Evolutionary conservation across 1,139 yeast species (phyloP), one percentile per base, ranked within the genome.

Genomic region (Wickerhamomyces sp.): DNA sequence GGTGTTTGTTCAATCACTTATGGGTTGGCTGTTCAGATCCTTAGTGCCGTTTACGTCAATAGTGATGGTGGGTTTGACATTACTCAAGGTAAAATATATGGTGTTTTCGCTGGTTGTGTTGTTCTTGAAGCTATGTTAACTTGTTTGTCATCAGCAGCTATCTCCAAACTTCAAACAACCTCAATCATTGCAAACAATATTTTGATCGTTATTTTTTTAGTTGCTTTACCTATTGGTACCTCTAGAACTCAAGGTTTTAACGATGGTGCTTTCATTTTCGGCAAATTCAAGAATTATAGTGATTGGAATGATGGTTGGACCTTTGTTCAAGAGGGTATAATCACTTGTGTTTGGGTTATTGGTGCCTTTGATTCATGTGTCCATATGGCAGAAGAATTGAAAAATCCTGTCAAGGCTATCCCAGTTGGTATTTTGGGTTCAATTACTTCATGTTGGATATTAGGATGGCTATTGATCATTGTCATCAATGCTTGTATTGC

Each of bases 241-340:
- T 56, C 72, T 4, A 63, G 30, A 35, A 48, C 46, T 27, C 34
- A 48, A 4, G 8, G 40, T 2, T 54, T 54, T 60, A 65, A 68
- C 52, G 65, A 72, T 18, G 71, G 69, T 31, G 57, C 65, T 10
- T 75, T 69, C 53, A 81, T 82, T 41, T 85, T 84, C 62, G 79
- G 81, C 26, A 67, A 75, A 46, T 71, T 74, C 41, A 71, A 75
- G 37, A 82, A 83, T 59, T 65, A 64, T 37, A 68, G 82, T 27
- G 74, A 69, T 38, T 85, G 89, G 84, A 70, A 78, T 13, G 62
- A 67, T 18, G 90, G 89, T n/a, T 84, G 87, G 85, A 74, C 80
- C 56, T 71, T 60, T 65, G 66, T 63, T 60, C 64, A 56, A 61
- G 55, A 60, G 11, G 67, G 67, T 13, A 53, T 63, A 27, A 48